These are phyloP conservation scores for Diaporthe amygdali DNA, from an alignment of 2,329 filamentous ascomycete genomes.

Conservation along the genomic window DNA sequence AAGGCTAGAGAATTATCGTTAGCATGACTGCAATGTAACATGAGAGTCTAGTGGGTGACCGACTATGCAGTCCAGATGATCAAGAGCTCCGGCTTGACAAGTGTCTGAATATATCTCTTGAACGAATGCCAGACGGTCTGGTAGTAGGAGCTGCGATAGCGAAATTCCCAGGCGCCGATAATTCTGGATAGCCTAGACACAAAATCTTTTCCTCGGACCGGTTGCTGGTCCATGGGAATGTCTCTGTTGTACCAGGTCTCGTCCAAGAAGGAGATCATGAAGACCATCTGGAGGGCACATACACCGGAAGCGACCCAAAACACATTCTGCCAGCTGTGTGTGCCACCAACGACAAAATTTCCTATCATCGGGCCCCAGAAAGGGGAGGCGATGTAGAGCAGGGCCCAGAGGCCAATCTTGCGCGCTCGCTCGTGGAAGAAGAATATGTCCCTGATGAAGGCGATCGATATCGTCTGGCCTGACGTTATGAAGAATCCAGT, in stretches of 20 bases:
- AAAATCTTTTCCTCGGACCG: background rate
- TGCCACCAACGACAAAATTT: slow-evolving; percentile 40
- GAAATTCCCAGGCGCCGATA: background rate
- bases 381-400: slow-evolving; percentile 30
- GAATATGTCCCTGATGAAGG: slow-evolving; percentile 50
- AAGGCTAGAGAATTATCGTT: background rate
- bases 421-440: slow-evolving; percentile 51
- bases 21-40: background rate
- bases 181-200: background rate
- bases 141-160: slow-evolving; percentile 3
- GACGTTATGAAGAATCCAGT: slow-evolving; percentile 52
- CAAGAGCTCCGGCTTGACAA: background rate
- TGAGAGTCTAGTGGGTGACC: background rate
- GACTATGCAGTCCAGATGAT: background rate
- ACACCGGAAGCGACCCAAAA: slow-evolving; percentile 38
- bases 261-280: slow-evolving; percentile 30
- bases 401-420: slow-evolving; percentile 39
- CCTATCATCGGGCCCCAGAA: slow-evolving; percentile 36
- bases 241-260: slow-evolving; percentile 18
- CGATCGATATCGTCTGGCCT: slow-evolving; percentile 41
- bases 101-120: background rate
- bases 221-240: background rate
- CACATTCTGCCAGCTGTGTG: slow-evolving; percentile 36
- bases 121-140: background rate
- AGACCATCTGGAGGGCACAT: slow-evolving; percentile 31